Evolutionary conservation across 495 filamentous ascomycete species (phyloP).

Genomic region (Penicillium arizonense): DNA sequence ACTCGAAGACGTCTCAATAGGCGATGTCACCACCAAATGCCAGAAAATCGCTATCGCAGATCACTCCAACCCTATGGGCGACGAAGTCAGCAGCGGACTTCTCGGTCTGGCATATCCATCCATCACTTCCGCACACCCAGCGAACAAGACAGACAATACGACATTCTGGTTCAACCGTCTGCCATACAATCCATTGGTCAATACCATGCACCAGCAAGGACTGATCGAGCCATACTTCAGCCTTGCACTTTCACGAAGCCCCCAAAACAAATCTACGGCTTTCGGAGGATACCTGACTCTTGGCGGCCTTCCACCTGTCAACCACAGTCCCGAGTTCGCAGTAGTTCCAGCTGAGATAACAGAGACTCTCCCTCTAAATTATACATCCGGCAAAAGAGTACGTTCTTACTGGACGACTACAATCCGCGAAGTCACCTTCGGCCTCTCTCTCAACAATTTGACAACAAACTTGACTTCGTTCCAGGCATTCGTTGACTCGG

Average conservation of each 20-base stretch:
- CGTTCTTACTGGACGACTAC: constrained; percentile 29
- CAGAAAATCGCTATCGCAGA: constrained; percentile 56
- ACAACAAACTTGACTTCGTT: constrained; percentile 18
- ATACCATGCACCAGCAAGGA: constrained; percentile 52
- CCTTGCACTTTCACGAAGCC: constrained; percentile 29
- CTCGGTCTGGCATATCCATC: constrained; percentile 62
- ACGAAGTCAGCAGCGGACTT: constrained; percentile 47
- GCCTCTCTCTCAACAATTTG: background rate
- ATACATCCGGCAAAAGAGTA: constrained; percentile 6
- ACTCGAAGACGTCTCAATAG: constrained; percentile 54
- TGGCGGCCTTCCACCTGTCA: constrained; percentile 24
- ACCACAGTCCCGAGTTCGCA: constrained; percentile 12
- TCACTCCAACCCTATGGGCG: constrained; percentile 45
- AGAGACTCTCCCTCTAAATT: constrained; percentile 12
- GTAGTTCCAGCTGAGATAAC: constrained; percentile 24
- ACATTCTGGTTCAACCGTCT: constrained; percentile 25
- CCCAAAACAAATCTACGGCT: constrained; percentile 8
- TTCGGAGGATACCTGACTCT: constrained; percentile 29
- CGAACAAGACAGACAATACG: constrained; percentile 26
- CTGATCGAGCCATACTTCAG: constrained; percentile 56
- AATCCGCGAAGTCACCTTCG: constrained; percentile 16
- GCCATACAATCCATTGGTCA: constrained; percentile 57
- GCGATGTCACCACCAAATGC: constrained; percentile 47
- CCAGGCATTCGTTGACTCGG: constrained; percentile 65
- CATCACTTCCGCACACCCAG: constrained; percentile 34